phyloP scores from a whole-genome alignment of 2,329 filamentous ascomycete genomes.

The Neurospora sp. region DNA sequence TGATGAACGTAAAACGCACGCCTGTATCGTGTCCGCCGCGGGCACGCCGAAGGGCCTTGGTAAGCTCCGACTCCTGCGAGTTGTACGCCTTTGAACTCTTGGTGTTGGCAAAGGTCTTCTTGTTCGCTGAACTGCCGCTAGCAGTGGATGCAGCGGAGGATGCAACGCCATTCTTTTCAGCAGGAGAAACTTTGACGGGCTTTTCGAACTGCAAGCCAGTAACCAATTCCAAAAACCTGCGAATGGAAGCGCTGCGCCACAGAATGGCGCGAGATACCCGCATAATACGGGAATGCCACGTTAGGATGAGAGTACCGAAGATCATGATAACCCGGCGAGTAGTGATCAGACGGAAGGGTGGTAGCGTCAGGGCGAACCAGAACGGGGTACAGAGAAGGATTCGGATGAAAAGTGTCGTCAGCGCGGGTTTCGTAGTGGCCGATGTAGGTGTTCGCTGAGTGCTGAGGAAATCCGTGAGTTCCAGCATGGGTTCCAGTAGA shows the following conservation, averaged over 20 bases:
- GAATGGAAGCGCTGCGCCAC: conserved; percentile 75
- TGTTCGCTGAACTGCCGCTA: conserved; percentile 10
- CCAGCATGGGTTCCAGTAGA: conserved; percentile 76
- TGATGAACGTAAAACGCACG: conserved; percentile 89
- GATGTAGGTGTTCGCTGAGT: conserved; percentile 85
- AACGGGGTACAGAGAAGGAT: conserved; percentile 81
- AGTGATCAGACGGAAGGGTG: conserved; percentile 77
- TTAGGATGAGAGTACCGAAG: conserved; percentile 75
- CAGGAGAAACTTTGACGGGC: conserved; percentile 25
- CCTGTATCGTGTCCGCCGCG: conserved; percentile 55
- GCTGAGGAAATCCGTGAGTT: conserved; percentile 85
- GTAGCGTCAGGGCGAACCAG: conserved; percentile 76
- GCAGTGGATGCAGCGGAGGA: conserved; percentile 28
- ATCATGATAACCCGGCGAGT: conserved; percentile 76
- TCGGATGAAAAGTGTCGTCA: conserved; percentile 82
- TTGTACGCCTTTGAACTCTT: conserved; percentile 13
- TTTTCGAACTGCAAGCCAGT: conserved; percentile 71
- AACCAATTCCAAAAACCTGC: conserved; percentile 58
- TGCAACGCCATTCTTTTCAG: background rate
- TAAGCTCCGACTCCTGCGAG: conserved; percentile 35
- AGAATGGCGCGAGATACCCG: conserved; percentile 78
- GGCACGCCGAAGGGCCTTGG: conserved; percentile 31
- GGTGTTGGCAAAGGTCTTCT: conserved; percentile 17
- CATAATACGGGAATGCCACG: conserved; percentile 85
- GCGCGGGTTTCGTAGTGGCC: conserved; percentile 79